Percentiles rank a stretch among this genome's conserved stretches.
These are phyloP conservation scores for Backusella morwellensis DNA, from an alignment of 192 early-diverging fungal species.

Conservation along the genomic window DNA sequence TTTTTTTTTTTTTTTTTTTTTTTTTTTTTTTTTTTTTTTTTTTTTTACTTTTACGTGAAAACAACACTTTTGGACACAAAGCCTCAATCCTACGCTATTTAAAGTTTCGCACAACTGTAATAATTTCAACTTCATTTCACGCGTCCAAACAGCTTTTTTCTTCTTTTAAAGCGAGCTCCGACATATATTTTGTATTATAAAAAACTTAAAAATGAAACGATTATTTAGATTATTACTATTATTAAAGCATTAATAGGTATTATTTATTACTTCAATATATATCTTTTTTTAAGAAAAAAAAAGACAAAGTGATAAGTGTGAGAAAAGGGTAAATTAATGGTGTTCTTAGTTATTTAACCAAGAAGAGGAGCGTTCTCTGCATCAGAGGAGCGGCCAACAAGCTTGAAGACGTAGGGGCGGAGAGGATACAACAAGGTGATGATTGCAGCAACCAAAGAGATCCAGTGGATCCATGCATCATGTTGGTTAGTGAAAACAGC, in stretches of 20 bases:
- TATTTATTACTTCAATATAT: conserved; percentile 9
- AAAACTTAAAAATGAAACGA: background rate
- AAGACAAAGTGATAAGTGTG: background rate
- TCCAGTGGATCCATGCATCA: conserved; percentile 46
- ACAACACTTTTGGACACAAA: background rate
- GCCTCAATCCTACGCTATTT: background rate
- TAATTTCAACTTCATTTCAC: background rate
- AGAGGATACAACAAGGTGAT: conserved; percentile 41
- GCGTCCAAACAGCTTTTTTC: background rate
- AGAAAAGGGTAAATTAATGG: background rate
- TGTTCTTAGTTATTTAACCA: conserved; percentile 34
- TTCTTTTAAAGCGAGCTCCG: background rate
- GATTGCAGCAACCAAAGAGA: conserved; percentile 45
- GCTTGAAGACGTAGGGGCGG: conserved; percentile 37
- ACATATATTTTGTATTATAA: background rate
- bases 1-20: background rate
- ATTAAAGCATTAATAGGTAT: conserved; percentile 2
- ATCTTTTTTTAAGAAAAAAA: background rate
- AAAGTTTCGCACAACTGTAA: background rate
- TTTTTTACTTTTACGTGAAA: background rate
- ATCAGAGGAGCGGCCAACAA: conserved; percentile 28
- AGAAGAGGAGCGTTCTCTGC: conserved; percentile 50
- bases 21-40: no score
- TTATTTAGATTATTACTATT: background rate
- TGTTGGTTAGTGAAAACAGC: conserved; percentile 48